Conservation (phyloP, 352 stramenopile species). For the Pythium phragmiticola region DNA sequence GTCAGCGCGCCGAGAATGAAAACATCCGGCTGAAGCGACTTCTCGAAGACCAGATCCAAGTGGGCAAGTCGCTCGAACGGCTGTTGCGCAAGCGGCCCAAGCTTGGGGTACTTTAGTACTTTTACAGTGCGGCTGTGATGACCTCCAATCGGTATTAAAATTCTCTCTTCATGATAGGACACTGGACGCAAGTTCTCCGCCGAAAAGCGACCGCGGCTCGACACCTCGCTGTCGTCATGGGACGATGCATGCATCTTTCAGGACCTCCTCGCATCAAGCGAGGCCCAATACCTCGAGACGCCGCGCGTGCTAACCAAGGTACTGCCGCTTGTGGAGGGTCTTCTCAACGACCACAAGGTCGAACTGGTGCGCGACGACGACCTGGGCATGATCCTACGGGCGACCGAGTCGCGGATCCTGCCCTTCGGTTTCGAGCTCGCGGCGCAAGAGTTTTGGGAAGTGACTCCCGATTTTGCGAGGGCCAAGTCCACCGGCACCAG, state of each 20-base stretch:
- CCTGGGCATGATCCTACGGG: slow-evolving; percentile 12
- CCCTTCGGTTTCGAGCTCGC: slow-evolving; percentile 16
- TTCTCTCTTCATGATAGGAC: too few species aligned
- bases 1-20: slow-evolving; percentile 13
- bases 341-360: background rate
- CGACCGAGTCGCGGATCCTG: slow-evolving; percentile 5
- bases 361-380: slow-evolving; percentile 5
- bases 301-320: background rate
- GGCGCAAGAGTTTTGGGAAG: slow-evolving; percentile 4
- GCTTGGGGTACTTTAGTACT: slow-evolving; percentile 4
- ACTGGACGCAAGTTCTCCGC: too few species aligned
- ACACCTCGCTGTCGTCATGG: background rate
- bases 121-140: too few species aligned
- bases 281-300: background rate
- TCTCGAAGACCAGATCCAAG: slow-evolving; percentile 22
- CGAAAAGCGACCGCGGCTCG: slow-evolving; percentile 1
- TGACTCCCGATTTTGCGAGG: background rate
- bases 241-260: slow-evolving; percentile 5
- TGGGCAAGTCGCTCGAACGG: slow-evolving; percentile 20
- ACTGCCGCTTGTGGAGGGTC: background rate
- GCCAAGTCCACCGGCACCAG: too few species aligned
- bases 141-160: too few species aligned
- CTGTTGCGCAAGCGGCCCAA: slow-evolving; percentile 14
- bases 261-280: background rate
- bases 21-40: slow-evolving; percentile 15